A percentile compares a stretch with the other conserved stretches of the same genome.
These are phyloP conservation scores for Arthrobotrys conoides DNA, from an alignment of 2,329 filamentous ascomycete species.

Conservation along the genomic window DNA sequence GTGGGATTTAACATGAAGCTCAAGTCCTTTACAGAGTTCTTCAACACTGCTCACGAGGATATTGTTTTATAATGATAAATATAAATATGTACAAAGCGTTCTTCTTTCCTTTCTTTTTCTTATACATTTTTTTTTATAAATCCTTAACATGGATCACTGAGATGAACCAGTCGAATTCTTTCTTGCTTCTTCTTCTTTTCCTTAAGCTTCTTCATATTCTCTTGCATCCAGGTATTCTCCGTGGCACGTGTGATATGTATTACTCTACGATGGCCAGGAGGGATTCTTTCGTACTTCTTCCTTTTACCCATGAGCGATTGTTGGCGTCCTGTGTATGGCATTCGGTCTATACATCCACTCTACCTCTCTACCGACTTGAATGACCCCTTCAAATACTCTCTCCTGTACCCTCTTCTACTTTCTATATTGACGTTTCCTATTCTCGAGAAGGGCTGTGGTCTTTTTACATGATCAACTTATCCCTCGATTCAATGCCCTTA, in stretches of 20 bases:
- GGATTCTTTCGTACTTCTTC: slow-evolving; percentile 8
- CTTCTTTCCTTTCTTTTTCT: neutral
- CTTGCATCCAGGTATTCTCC: slow-evolving; percentile 10
- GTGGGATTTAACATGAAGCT: slow-evolving; percentile 30
- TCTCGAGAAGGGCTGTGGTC: neutral
- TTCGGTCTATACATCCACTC: neutral
- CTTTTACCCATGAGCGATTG: slow-evolving; percentile 26
- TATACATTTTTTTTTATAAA: too few species aligned
- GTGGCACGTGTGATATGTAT: slow-evolving; percentile 15
- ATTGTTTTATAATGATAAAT: neutral
- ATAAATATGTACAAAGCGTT: neutral
- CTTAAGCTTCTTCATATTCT: too few species aligned
- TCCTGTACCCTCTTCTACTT: neutral
- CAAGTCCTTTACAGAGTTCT: neutral
- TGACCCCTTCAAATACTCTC: neutral
- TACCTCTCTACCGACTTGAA: neutral
- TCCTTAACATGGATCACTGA: too few species aligned
- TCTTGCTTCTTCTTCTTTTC: neutral
- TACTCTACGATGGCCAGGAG: slow-evolving; percentile 9
- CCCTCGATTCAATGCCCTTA: too few species aligned
- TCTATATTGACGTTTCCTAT: too few species aligned
- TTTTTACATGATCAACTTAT: too few species aligned
- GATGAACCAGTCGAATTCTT: neutral
- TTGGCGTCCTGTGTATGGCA: slow-evolving; percentile 34
- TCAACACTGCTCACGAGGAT: neutral